These are phyloP conservation scores for Geum urbanum DNA, from an alignment of 306 rosid species.

Conservation along the genomic window DNA sequence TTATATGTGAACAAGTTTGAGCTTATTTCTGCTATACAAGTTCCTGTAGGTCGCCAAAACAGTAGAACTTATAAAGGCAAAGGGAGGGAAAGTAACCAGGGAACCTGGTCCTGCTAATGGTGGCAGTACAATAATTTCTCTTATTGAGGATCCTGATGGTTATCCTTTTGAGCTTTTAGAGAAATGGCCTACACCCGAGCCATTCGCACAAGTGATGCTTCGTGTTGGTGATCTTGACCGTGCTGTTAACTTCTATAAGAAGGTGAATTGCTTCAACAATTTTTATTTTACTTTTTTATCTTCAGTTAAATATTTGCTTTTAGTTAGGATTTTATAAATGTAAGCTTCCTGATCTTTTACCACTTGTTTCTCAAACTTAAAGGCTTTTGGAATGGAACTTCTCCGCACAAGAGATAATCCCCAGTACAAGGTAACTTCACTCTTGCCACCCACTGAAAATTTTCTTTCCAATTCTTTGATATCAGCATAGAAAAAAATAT, in stretches of 20 bases:
- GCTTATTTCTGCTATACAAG: background rate
- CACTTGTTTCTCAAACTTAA: conserved; percentile 10
- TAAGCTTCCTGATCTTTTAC: background rate
- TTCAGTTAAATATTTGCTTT: background rate
- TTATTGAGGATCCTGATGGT: conserved; percentile 74
- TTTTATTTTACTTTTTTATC: background rate
- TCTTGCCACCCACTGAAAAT: background rate
- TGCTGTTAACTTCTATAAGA: conserved; percentile 63
- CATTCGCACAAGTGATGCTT: conserved; percentile 78
- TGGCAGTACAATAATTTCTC: conserved; percentile 46
- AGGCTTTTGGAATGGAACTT: conserved; percentile 80
- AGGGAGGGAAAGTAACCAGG: conserved; percentile 63
- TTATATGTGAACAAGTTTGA: background rate
- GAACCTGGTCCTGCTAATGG: conserved; percentile 60
- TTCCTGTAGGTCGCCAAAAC: conserved; percentile 49
- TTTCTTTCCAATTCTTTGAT: background rate
- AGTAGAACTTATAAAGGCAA: conserved; percentile 62
- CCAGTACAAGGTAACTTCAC: conserved; percentile 52
- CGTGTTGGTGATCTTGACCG: conserved; percentile 75
- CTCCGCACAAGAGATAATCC: conserved; percentile 60
- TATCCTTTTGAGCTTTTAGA: conserved; percentile 65
- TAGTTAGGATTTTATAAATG: background rate
- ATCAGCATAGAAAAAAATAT: background rate
- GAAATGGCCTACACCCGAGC: conserved; percentile 66
- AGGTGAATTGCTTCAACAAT: conserved; percentile 32